phyloP scores from a whole-genome alignment of 805 yeast species.

The Kregervanrija fluxuum region DNA sequence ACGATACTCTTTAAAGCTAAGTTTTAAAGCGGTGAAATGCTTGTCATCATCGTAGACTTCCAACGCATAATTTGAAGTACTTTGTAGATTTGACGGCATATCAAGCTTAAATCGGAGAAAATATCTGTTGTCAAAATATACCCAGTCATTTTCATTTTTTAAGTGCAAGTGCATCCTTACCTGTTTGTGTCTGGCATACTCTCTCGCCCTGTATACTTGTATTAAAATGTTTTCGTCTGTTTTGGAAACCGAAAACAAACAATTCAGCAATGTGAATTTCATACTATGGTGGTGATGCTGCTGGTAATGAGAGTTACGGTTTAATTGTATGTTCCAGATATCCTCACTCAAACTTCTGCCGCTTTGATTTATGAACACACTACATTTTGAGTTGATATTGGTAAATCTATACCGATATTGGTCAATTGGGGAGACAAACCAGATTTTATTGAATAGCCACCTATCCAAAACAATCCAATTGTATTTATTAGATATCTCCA shows the following conservation, averaged over 20 bases:
- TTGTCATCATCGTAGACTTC: slow-evolving; percentile 1
- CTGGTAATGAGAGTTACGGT: not conserved
- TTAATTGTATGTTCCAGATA: not conserved
- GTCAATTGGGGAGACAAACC: slow-evolving; percentile 15
- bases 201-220: not conserved
- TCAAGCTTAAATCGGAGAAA: slow-evolving; percentile 2
- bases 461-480: slow-evolving; percentile 21
- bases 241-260: slow-evolving; percentile 2
- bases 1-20: not conserved
- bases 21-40: not conserved
- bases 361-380: slow-evolving; percentile 1
- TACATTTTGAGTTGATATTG: slow-evolving; percentile 15
- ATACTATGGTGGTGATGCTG: not conserved
- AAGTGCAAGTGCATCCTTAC: not conserved
- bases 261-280: slow-evolving; percentile 4
- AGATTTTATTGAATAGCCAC: slow-evolving; percentile 18
- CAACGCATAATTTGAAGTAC: not conserved
- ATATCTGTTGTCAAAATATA: slow-evolving; percentile 6
- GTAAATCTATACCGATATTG: slow-evolving; percentile 21
- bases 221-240: not conserved
- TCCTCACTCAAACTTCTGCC: not conserved
- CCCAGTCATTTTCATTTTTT: slow-evolving; percentile 4
- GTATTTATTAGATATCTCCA: slow-evolving; percentile 10
- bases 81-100: not conserved
- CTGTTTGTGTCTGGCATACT: not conserved